Conservation (phyloP, 2,329 filamentous ascomycete genomes). For the Aspergillus neotritici region DNA sequence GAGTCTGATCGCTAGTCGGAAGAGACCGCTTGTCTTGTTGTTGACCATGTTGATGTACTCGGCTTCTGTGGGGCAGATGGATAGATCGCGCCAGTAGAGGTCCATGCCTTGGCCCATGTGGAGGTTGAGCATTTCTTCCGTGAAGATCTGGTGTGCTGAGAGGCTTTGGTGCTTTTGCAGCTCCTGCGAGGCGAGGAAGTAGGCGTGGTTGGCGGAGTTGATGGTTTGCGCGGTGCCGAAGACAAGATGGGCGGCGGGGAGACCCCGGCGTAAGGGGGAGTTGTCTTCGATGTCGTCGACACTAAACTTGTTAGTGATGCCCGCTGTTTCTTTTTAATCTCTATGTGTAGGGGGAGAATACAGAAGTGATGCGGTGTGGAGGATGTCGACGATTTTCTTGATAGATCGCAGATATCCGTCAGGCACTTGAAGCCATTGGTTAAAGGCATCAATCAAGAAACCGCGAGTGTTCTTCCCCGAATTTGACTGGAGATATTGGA, state of each 20-base stretch:
- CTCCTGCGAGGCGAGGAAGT: constrained; percentile 73
- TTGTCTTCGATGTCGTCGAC: constrained; percentile 86
- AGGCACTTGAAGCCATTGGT: constrained; percentile 39
- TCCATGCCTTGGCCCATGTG: constrained; percentile 89
- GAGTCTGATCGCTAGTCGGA: constrained; percentile 75
- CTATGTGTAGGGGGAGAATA: constrained; percentile 2
- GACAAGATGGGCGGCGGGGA: constrained; percentile 77
- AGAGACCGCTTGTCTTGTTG: constrained; percentile 85
- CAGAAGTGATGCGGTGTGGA: constrained; percentile 41
- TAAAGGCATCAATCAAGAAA: constrained; percentile 39
- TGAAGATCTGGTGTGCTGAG: constrained; percentile 63
- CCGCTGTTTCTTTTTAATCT: too few relatives aligned
- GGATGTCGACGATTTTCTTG: constrained; percentile 35
- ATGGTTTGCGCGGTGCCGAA: constrained; percentile 85
- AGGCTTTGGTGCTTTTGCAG: constrained; percentile 65
- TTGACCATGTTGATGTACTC: constrained; percentile 93
- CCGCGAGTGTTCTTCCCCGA: constrained; percentile 40
- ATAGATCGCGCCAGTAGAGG: constrained; percentile 58
- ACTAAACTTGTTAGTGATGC: constrained; percentile 10
- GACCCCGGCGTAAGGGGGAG: constrained; percentile 67
- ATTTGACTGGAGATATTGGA: background rate
- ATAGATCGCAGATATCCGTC: constrained; percentile 35
- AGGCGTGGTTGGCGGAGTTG: constrained; percentile 85
- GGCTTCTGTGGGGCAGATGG: constrained; percentile 39
- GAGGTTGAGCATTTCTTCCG: constrained; percentile 76